phyloP scores from a whole-genome alignment of 2,329 filamentous ascomycete genomes.

The Immersiporthe knoxdaviesiana region DNA sequence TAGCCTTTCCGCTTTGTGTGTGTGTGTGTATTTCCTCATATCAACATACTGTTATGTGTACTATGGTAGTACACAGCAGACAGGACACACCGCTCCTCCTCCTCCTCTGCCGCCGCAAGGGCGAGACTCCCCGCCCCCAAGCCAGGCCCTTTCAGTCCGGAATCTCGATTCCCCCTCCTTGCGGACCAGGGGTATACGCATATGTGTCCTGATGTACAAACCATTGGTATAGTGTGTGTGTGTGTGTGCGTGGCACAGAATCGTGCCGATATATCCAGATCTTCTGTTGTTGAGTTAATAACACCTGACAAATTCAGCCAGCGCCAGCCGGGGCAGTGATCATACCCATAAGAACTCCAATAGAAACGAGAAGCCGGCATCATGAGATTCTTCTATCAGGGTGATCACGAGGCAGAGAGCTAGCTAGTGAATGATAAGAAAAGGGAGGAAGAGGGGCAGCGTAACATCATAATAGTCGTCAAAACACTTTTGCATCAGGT shows the following conservation, averaged over 20 bases:
- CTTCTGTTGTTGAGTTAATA: background rate
- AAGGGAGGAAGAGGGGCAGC: background rate
- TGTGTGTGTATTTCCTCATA: no score
- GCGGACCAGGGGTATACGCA: background rate
- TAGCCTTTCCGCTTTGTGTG: background rate
- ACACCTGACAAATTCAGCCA: background rate
- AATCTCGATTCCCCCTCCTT: slow-evolving; percentile 5
- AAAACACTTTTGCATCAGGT: background rate
- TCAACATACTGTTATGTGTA: no score
- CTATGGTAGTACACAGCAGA: background rate
- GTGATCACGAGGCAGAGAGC: background rate
- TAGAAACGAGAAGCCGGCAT: background rate
- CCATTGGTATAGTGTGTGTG: background rate
- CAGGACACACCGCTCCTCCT: slow-evolving; percentile 1
- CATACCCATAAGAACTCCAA: background rate
- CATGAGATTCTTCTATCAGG: background rate
- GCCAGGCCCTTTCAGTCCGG: background rate
- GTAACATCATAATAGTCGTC: background rate
- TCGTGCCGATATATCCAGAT: slow-evolving; percentile 5
- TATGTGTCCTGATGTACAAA: background rate
- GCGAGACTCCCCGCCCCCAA: background rate
- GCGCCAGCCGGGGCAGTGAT: background rate
- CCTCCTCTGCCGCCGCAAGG: no score
- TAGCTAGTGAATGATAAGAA: background rate
- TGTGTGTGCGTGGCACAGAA: background rate